Percentiles rank a stretch among this genome's conserved stretches.
These are phyloP conservation scores for Triangularia verruculosa DNA, from an alignment of 2,329 filamentous ascomycete species.

Conservation along the genomic window DNA sequence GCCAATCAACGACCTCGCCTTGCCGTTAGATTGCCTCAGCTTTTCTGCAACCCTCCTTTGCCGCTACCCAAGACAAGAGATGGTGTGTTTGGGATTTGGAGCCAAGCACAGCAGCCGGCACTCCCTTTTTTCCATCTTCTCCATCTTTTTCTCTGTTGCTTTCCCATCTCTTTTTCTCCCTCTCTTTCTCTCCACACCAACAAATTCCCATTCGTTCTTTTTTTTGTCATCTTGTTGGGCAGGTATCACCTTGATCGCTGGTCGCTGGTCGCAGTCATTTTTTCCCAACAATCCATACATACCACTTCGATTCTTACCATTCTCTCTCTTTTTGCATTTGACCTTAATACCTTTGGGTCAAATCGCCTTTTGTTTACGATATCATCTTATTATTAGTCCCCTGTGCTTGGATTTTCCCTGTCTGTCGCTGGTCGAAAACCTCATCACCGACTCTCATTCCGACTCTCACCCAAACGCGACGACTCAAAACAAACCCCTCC, in stretches of 20 bases:
- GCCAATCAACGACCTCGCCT: constrained; percentile 16
- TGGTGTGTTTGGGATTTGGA: constrained; percentile 2
- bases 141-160: not conserved
- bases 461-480: not conserved
- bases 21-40: constrained; percentile 19
- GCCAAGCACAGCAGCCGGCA: too few species aligned
- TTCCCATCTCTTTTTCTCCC: constrained; percentile 2
- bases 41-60: not conserved
- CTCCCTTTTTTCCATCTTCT: not conserved
- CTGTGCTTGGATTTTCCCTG: not conserved
- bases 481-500: not conserved
- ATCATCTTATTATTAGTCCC: not conserved
- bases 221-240: constrained; percentile 18
- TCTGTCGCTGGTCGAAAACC: constrained; percentile 16
- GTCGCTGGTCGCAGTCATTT: constrained; percentile 22
- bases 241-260: constrained; percentile 18
- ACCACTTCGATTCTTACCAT: constrained; percentile 5
- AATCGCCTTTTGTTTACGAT: not conserved
- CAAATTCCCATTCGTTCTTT: not conserved
- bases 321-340: constrained; percentile 7
- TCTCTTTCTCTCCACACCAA: constrained; percentile 3
- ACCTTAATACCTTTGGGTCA: not conserved
- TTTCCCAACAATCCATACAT: constrained; percentile 10
- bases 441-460: not conserved
- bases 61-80: not conserved